phyloP scores from a whole-genome alignment of 2,329 filamentous ascomycete species.

The Acephala macrosclerotiorum region DNA sequence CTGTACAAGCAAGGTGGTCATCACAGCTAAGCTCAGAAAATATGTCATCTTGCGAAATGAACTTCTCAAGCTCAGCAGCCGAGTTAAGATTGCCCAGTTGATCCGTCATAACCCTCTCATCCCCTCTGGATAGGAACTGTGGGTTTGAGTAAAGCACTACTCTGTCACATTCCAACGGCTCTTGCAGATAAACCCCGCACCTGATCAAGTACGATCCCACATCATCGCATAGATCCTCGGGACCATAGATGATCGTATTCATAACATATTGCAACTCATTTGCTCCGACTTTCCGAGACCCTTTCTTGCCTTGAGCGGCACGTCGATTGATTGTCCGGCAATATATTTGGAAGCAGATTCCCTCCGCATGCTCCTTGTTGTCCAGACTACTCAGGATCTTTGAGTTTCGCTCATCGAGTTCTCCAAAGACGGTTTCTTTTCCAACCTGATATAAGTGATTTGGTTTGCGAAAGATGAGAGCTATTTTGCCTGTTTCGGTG shows the following conservation, averaged over 20 bases:
- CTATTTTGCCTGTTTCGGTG: slow-evolving; percentile 11
- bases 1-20: slow-evolving; percentile 17
- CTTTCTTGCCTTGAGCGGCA: slow-evolving; percentile 13
- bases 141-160: slow-evolving; percentile 25
- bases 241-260: slow-evolving; percentile 25
- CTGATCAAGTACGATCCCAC: slow-evolving; percentile 23
- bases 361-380: background rate
- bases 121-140: slow-evolving; percentile 13
- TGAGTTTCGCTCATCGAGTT: slow-evolving; percentile 10
- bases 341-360: slow-evolving; percentile 14
- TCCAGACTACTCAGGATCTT: slow-evolving; percentile 8
- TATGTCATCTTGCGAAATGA: background rate
- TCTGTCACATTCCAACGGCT: slow-evolving; percentile 21
- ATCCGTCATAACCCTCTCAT: slow-evolving; percentile 20
- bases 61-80: slow-evolving; percentile 11
- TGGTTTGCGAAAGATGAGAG: slow-evolving; percentile 4
- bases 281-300: slow-evolving; percentile 7
- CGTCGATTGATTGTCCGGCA: slow-evolving; percentile 16
- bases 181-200: slow-evolving; percentile 20
- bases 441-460: slow-evolving; percentile 5
- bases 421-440: slow-evolving; percentile 5
- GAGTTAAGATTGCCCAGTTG: background rate
- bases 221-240: slow-evolving; percentile 11
- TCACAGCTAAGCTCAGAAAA: slow-evolving; percentile 18
- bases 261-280: slow-evolving; percentile 21